Evolutionary conservation across 2,329 filamentous ascomycete genomes (phyloP), one percentile per base, ranked within the genome.

Genomic region (Aspergillus alliaceus): DNA sequence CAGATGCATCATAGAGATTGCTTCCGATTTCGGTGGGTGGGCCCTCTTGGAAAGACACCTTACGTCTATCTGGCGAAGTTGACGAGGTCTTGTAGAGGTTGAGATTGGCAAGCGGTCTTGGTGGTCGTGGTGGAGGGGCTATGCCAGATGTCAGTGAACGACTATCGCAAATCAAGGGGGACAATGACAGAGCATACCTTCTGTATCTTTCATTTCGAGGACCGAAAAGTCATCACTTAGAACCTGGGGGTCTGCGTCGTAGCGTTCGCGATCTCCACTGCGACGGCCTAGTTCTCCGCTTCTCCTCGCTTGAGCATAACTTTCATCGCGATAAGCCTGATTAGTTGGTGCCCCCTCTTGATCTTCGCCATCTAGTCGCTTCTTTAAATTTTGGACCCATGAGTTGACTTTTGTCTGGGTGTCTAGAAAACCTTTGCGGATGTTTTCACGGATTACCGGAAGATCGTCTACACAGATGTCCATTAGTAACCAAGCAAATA

Each of bases 371-470:
- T 98, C 93, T 32, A 99, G 85, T 75, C 88, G 91, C 84, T 98
- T 98, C 79, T 91, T 95, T 72, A 99, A 81, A 61, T 87, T 92
- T 51, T 85, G 90, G 67, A 99, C 91, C 93, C 93, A 98, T 50
- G 86, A 85, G 77, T 96, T 98, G 67, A 99, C 90, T 70, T 90
- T 96, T 54, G 85, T 87, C 77, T 98, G 95, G 2, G 95, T 98
- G 70, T 99, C 93, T 54, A 92, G 70, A 77, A 99, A 99, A 4
- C 95, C 95, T 77, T 98, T 96, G 71, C 89, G 89, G 65, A 99
- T 84, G 69, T 96, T 97, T 72, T 96, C 91, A 64, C 88, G 88
- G 70, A 99, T 97, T 50, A 93, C 87, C 1, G 95, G 93, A 14
- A 99, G 84, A 65, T 99, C 95, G 68, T 99, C 95, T 86, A 63